These are phyloP conservation scores for Diospyros lotus DNA, from an alignment of 148 eudicot genomes.

Conservation along the genomic window DNA sequence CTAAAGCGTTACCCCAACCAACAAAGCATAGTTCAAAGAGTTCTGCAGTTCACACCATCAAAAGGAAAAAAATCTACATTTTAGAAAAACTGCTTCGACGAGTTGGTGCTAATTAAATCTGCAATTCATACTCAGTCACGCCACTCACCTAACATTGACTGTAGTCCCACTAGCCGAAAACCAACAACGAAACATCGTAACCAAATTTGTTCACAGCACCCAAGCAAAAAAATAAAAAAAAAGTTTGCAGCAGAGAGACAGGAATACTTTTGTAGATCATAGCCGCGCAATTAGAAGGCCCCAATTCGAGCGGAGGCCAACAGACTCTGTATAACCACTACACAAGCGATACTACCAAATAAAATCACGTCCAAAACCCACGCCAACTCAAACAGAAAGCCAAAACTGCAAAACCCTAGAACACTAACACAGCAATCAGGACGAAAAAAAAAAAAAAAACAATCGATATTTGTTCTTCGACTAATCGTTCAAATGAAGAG, in stretches of 20 bases:
- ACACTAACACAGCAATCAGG: neutral
- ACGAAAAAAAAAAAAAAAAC: too few relatives aligned
- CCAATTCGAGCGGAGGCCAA: too few relatives aligned
- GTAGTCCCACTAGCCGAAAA: neutral
- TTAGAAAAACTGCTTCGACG: neutral
- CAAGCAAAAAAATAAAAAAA: too few relatives aligned
- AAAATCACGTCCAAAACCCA: neutral
- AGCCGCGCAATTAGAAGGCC: neutral
- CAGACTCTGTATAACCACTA: neutral
- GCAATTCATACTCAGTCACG: neutral
- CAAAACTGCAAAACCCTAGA: slow-evolving; percentile 5
- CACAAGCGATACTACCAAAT: neutral
- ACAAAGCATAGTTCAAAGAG: neutral
- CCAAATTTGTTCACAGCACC: neutral
- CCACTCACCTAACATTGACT: neutral
- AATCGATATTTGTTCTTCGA: neutral
- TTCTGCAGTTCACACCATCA: neutral
- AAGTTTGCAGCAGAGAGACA: neutral
- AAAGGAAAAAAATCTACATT: neutral
- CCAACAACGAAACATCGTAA: neutral
- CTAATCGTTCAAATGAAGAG: slow-evolving; percentile 4
- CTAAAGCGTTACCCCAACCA: neutral
- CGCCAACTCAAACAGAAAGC: neutral
- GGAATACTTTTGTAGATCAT: neutral
- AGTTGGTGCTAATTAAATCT: neutral